These are phyloP conservation scores for Irpex sp. DNA, from an alignment of 1,284 basidiomycete genomes.

Conservation along the genomic window DNA sequence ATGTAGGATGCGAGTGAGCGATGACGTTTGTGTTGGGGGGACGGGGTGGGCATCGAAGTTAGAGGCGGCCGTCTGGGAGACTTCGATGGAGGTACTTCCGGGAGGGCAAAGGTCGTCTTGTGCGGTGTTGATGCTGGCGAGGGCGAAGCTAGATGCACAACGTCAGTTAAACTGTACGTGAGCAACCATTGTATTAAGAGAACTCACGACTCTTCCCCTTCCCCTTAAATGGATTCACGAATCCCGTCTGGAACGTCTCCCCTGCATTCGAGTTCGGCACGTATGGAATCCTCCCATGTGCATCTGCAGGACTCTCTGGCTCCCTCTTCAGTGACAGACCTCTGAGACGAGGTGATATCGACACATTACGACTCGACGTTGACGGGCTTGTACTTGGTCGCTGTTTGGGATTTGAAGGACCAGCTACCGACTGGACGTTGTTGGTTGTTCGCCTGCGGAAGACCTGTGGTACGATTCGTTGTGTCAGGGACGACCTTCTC, in stretches of 20 bases:
- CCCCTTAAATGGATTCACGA: constrained; percentile 21
- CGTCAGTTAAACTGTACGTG: neutral
- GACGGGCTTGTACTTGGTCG: neutral
- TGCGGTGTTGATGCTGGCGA: neutral
- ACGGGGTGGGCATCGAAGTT: neutral
- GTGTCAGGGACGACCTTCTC: neutral
- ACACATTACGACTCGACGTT: neutral
- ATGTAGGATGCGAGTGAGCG: constrained; percentile 8
- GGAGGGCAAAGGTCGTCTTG: neutral
- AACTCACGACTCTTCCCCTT: constrained; percentile 15
- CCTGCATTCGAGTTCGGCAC: constrained; percentile 6
- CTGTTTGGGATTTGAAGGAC: neutral
- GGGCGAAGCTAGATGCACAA: neutral
- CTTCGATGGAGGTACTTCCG: neutral
- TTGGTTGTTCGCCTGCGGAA: neutral
- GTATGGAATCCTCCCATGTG: constrained; percentile 8
- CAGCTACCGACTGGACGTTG: neutral
- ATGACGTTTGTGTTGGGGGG: constrained; percentile 2
- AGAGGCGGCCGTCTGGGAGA: neutral
- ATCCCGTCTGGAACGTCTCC: constrained; percentile 17
- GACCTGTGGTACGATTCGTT: neutral
- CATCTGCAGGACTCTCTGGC: constrained; percentile 6
- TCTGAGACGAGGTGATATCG: neutral
- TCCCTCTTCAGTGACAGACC: constrained; percentile 1
- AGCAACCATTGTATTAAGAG: neutral